Base-by-base conservation (phyloP, 2,329 filamentous ascomycete species). In the Neofusicoccum ribis region DNA sequence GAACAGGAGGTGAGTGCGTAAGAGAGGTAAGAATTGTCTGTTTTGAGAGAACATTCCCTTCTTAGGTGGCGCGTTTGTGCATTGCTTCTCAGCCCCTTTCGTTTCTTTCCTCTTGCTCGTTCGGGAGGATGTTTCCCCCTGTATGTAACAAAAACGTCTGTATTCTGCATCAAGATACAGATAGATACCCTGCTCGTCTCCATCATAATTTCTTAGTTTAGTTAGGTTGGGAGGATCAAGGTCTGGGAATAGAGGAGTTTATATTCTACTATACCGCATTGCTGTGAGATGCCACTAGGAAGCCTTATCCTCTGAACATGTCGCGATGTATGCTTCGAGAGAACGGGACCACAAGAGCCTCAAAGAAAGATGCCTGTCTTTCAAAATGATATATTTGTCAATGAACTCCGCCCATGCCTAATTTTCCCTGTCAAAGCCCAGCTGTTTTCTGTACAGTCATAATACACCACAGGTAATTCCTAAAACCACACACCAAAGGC, bases 381-480 rank as follows among this genome's bases (percentile, higher is more conserved):
- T 46, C 15, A 20, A 36, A 47, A 37, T 39, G 34, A 34, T 39
- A n/a, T 15, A 27, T 47, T n/a, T 5, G 27, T 47, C 17, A 43
- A 62, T 27, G 9, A 50, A 51, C 59, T 50, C 59, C 59, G 46
- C 46, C 59, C 23, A 62, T 62, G 37, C 47, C 46, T 39, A 5
- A 31, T n/a, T 58, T 58, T 58, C 41, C 54, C 54, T 14, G 17
- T 17, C 20, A 58, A 44, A 44, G 5, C 46, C 46, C 44, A 27
- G 27, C 31, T 34, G 56, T 62, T 37, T 51, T 27, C 46, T 62
- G 59, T 62, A 51, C 59, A 62, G 31, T 62, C 46, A 62, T 41
- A 50, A 62, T 51, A 51, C 59, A 51, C 17, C 11, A 31, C 27
- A 44, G 36, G 27, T 31, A 31, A 31, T 6, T 17, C 47, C 11